Evolutionary conservation across 257 asterid species (phyloP).

Genomic region (Ligustrum vulgare): DNA sequence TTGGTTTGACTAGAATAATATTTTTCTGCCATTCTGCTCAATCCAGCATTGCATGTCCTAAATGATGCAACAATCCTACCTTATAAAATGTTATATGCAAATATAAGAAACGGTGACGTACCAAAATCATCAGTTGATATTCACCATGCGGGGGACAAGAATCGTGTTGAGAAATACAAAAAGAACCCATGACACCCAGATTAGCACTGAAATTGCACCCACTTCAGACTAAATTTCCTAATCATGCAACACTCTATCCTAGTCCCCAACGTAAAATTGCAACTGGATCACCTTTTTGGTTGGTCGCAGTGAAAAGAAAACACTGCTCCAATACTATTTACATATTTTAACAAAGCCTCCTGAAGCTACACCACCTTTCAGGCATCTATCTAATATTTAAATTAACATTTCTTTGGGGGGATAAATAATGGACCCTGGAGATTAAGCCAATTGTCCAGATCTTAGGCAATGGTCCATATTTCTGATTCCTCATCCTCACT

Average conservation of each 20-base stretch:
- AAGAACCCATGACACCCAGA: background rate
- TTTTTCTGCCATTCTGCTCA: background rate
- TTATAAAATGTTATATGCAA: background rate
- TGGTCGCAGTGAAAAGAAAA: background rate
- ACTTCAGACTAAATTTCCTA: background rate
- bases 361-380: background rate
- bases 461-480: conserved; percentile 40
- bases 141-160: background rate
- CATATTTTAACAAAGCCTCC: conserved; percentile 25
- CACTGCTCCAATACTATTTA: conserved; percentile 34
- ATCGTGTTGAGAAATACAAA: background rate
- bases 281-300: background rate
- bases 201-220: background rate
- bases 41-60: background rate
- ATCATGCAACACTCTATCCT: background rate
- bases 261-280: background rate
- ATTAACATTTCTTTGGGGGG: conserved; percentile 56
- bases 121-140: background rate
- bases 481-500: conserved; percentile 83
- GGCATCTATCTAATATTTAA: conserved; percentile 21
- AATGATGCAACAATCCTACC: background rate
- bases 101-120: background rate
- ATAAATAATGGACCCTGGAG: conserved; percentile 61
- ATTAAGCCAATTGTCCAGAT: conserved; percentile 42
- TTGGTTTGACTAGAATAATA: background rate